These are phyloP conservation scores for Pythium myriotylum DNA, from an alignment of 352 stramenopile genomes.

Conservation along the genomic window DNA sequence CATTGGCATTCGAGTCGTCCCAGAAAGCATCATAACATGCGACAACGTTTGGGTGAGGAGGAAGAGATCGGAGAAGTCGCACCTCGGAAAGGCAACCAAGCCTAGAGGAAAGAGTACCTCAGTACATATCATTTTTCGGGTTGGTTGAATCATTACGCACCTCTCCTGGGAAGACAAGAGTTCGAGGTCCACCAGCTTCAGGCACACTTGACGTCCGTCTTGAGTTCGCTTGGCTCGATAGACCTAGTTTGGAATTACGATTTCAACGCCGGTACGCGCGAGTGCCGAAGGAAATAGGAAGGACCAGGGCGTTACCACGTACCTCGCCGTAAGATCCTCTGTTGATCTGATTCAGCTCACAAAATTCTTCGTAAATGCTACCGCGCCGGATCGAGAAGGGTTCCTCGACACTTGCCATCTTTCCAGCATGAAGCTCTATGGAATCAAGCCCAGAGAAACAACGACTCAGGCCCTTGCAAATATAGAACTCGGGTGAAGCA, in stretches of 20 bases:
- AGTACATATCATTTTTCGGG: too few relatives aligned
- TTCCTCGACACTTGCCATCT: constrained; percentile 4
- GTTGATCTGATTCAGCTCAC: constrained; percentile 42
- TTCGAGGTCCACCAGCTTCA: constrained; percentile 63
- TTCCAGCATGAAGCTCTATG: constrained; percentile 9
- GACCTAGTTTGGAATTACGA: constrained; percentile 47
- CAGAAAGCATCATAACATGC: constrained; percentile 60
- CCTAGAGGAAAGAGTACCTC: constrained; percentile 2
- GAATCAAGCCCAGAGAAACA: too few relatives aligned
- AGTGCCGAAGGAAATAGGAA: too few relatives aligned
- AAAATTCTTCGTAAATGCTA: constrained; percentile 30
- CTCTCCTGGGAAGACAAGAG: constrained; percentile 44
- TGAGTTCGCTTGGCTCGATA: constrained; percentile 42
- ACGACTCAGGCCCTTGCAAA: too few relatives aligned
- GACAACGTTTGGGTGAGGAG: constrained; percentile 61
- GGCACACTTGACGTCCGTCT: constrained; percentile 37
- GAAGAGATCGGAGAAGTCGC: constrained; percentile 41
- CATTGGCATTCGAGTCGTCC: constrained; percentile 20
- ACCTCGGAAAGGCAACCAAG: constrained; percentile 51
- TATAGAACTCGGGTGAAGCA: not conserved
- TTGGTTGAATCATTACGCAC: constrained; percentile 26
- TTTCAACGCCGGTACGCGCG: too few relatives aligned
- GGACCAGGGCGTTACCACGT: too few relatives aligned
- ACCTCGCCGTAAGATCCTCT: constrained; percentile 60
- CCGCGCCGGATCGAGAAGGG: constrained; percentile 1